These are phyloP conservation scores for Hypoxylon rickii DNA, from an alignment of 495 filamentous ascomycete species.

Conservation along the genomic window DNA sequence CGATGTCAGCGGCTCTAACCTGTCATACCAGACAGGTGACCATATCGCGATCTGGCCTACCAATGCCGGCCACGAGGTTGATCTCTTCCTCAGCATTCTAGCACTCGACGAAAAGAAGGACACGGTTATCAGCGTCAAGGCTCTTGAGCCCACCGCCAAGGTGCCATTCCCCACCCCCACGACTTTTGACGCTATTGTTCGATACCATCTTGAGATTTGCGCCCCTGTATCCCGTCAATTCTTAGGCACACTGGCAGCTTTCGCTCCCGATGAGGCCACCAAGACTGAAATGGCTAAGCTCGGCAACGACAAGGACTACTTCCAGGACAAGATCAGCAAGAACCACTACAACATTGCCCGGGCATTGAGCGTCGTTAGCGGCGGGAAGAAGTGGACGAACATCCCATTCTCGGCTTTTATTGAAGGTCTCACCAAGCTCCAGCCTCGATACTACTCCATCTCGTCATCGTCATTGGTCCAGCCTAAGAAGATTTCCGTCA, in stretches of 20 bases:
- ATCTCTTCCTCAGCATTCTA: slow-evolving; percentile 82
- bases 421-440: slow-evolving; percentile 90
- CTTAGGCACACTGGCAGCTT: slow-evolving; percentile 81
- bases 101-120: slow-evolving; percentile 77
- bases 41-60: slow-evolving; percentile 98
- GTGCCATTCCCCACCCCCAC: slow-evolving; percentile 97
- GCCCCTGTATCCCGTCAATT: slow-evolving; percentile 97
- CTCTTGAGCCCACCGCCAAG: slow-evolving; percentile 92
- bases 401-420: slow-evolving; percentile 95
- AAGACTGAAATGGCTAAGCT: slow-evolving; percentile 88
- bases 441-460: slow-evolving; percentile 99
- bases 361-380: slow-evolving; percentile 74
- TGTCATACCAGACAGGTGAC: slow-evolving; percentile 94
- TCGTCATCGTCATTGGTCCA: slow-evolving; percentile 95
- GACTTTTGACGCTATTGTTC: slow-evolving; percentile 90
- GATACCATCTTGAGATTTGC: slow-evolving; percentile 97
- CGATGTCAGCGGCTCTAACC: slow-evolving; percentile 81
- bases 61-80: slow-evolving; percentile 90
- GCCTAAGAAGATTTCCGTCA: slow-evolving; percentile 91
- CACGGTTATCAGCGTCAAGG: slow-evolving; percentile 86
- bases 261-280: slow-evolving; percentile 80
- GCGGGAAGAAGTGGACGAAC: slow-evolving; percentile 72
- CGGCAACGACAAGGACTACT: slow-evolving; percentile 93
- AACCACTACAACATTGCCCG: slow-evolving; percentile 91
- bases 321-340: slow-evolving; percentile 82